Evolutionary conservation across 1,284 basidiomycete species (phyloP).

Genomic region (Cutaneotrichosporon sp.): DNA sequence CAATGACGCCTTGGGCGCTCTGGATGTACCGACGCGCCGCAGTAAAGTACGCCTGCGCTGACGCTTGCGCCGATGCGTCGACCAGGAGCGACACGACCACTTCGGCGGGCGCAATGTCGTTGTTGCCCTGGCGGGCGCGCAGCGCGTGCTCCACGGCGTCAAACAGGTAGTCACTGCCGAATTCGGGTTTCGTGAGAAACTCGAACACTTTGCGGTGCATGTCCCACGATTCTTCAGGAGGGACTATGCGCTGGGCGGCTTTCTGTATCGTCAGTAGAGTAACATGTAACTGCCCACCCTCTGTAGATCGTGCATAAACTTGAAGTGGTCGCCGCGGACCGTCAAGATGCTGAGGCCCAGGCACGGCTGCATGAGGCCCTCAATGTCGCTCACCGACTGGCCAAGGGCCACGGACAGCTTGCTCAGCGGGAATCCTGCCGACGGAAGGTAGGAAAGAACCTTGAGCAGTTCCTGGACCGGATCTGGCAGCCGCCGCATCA

Average conservation of each 20-base stretch:
- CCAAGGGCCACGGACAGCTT: conserved; percentile 21
- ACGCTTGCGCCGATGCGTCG: conserved; percentile 16
- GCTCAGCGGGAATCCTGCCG: conserved; percentile 22
- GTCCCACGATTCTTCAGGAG: conserved; percentile 9
- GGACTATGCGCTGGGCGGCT: conserved; percentile 30
- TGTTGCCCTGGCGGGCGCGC: conserved; percentile 12
- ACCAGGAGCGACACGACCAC: conserved; percentile 20
- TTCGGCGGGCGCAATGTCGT: conserved; percentile 10
- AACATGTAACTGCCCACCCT: conserved; percentile 15
- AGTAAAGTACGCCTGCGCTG: conserved; percentile 20
- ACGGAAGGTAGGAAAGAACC: conserved; percentile 33
- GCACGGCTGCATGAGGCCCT: conserved; percentile 14
- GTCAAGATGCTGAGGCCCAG: conserved; percentile 14
- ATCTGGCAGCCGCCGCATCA: conserved; percentile 20
- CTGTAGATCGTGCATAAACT: conserved; percentile 40
- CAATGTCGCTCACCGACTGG: conserved; percentile 11
- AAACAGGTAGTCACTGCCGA: conserved; percentile 28
- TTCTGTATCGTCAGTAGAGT: conserved; percentile 16
- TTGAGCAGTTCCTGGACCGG: conserved; percentile 23
- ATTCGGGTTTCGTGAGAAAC: conserved; percentile 17
- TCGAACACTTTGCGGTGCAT: conserved; percentile 22
- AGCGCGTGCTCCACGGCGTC: conserved; percentile 33
- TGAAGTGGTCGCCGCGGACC: conserved; percentile 8
- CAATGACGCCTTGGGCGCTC: conserved; percentile 21
- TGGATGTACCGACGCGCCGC: conserved; percentile 20